Evolutionary conservation across 2,329 filamentous ascomycete species (phyloP).

Genomic region (Botrytis galanthina): DNA sequence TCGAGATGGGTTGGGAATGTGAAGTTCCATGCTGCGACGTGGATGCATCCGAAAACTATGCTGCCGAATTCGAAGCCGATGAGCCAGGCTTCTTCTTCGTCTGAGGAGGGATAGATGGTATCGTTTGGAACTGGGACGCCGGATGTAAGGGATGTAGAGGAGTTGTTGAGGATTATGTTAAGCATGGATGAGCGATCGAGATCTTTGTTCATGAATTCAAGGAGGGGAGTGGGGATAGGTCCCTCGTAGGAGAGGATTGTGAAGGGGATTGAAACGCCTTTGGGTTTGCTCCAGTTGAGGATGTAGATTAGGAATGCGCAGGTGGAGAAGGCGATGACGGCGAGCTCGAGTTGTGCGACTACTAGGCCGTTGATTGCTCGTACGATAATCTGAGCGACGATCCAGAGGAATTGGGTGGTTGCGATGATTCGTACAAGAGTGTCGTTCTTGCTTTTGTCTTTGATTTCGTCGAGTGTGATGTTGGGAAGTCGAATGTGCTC

Average conservation of each 20-base stretch:
- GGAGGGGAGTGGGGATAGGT: not conserved
- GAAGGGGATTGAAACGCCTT: slow-evolving; percentile 1
- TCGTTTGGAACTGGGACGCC: slow-evolving; percentile 5
- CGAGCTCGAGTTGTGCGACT: slow-evolving; percentile 13
- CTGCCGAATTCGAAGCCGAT: slow-evolving; percentile 13
- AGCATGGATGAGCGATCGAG: not conserved
- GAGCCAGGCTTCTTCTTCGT: slow-evolving; percentile 12
- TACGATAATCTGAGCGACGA: not conserved
- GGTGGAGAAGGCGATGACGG: slow-evolving; percentile 18
- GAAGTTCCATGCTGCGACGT: slow-evolving; percentile 27
- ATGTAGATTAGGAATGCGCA: slow-evolving; percentile 22
- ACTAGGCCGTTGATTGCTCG: not conserved
- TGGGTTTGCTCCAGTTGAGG: slow-evolving; percentile 15
- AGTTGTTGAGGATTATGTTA: not conserved
- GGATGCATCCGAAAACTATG: slow-evolving; percentile 25
- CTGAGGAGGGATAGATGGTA: not conserved
- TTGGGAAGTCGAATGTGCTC: slow-evolving; percentile 28
- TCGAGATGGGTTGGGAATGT: slow-evolving; percentile 24
- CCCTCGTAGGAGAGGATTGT: slow-evolving; percentile 12
- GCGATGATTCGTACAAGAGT: slow-evolving; percentile 18
- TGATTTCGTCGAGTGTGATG: slow-evolving; percentile 49
- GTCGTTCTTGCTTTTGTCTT: slow-evolving; percentile 43
- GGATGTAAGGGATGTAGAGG: not conserved
- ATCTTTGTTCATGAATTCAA: slow-evolving; percentile 8
- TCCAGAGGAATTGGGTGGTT: slow-evolving; percentile 24